Evolutionary conservation across 2,329 filamentous ascomycete species (phyloP), one percentile per base, ranked within the genome.

Genomic region (Aspergillus sp.): DNA sequence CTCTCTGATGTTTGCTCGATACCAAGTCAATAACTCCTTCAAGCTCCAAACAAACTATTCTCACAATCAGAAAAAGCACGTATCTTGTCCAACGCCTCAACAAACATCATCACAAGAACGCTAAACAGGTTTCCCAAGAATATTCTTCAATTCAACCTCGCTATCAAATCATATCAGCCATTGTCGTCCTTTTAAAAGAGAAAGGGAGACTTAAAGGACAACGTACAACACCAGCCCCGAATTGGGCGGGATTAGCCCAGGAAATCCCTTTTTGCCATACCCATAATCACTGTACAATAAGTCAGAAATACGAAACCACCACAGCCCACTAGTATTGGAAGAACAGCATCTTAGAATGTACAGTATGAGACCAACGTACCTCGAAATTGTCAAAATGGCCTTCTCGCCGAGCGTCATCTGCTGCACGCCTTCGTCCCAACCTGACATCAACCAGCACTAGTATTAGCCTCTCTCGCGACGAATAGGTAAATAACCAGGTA

Each of bases 391-490:
- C 64, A 99, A 82, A 51, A 86, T 90, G 54, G 91, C 88, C 81
- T 90, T 93, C 84, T 98, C 93, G 73, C 93, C 93, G 58, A 96
- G 81, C 73, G 88, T 88, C 93, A 99, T 97, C 72, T 86, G 81
- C 50, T 81, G 79, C 53, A 98, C 92, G 65, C 89, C 93, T 78
- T 96, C 87, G 70, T 91, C 92, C 91, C 86, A 96, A 66, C 86
- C 90, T 67, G 19, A 47, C 33, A 3, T 45, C 20, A 13, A 22
- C 42, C 27, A 30, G 27, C 27, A 30, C 9, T 9, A 30, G 8
- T 30, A 30, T 30, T 11, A 30, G 27, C 27, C 27, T 30, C 27
- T 30, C 9, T 30, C 13, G 19, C 17, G 15, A 34, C 22, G 19
- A 7, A n/a, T 51, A 33, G 42, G 33, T 41, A 56, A 37, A 22